Conservation (phyloP, 2,329 filamentous ascomycete genomes). For the Thermoascus crustaceus region DNA sequence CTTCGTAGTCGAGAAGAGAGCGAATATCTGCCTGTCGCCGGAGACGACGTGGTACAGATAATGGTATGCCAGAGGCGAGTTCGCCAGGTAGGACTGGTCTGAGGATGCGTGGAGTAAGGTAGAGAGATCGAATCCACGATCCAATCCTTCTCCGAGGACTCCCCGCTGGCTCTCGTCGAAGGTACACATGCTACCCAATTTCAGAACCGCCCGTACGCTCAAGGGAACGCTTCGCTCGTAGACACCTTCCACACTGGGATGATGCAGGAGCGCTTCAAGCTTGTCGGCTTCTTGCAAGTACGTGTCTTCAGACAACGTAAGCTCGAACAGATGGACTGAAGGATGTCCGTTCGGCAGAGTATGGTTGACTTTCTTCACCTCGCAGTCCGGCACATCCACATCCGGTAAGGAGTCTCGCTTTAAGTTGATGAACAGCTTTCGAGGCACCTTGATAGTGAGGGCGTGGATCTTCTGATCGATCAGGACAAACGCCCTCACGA, state of each 20-base stretch:
- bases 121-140: slow-evolving; percentile 83
- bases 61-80: slow-evolving; percentile 69
- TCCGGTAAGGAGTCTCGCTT: slow-evolving; percentile 81
- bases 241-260: slow-evolving; percentile 90
- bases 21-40: slow-evolving; percentile 87
- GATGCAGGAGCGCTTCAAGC: slow-evolving; percentile 75
- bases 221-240: slow-evolving; percentile 92
- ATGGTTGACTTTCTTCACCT: slow-evolving; percentile 86
- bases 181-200: slow-evolving; percentile 82
- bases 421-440: slow-evolving; percentile 84
- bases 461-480: slow-evolving; percentile 89
- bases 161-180: slow-evolving; percentile 87
- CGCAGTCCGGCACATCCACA: slow-evolving; percentile 75
- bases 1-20: slow-evolving; percentile 76
- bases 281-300: slow-evolving; percentile 81
- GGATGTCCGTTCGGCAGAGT: slow-evolving; percentile 91
- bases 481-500: slow-evolving; percentile 80
- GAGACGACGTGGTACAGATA: slow-evolving; percentile 89
- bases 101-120: slow-evolving; percentile 60
- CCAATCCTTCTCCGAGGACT: slow-evolving; percentile 83
- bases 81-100: slow-evolving; percentile 67
- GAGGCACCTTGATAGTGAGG: slow-evolving; percentile 79
- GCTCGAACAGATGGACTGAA: slow-evolving; percentile 87
- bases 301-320: slow-evolving; percentile 79
- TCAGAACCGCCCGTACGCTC: slow-evolving; percentile 75